Conservation (phyloP, 768 basidiomycete genomes). For the Solioccasus polychromus region DNA sequence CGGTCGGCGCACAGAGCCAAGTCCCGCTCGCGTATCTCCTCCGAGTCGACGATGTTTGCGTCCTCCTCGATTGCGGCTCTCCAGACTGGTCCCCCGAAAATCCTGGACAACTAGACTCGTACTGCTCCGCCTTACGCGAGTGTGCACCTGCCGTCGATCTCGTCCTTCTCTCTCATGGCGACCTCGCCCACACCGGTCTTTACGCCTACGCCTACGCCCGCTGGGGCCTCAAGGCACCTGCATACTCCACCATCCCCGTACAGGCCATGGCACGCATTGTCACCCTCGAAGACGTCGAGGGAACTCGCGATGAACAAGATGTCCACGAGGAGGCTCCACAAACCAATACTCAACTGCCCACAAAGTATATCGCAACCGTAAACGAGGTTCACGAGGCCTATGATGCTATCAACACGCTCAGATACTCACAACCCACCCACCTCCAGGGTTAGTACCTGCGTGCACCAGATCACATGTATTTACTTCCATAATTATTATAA, state of each 20-base stretch:
- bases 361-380: slow-evolving; percentile 68
- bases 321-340: slow-evolving; percentile 35
- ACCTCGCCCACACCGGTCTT: slow-evolving; percentile 85
- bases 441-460: slow-evolving; percentile 66
- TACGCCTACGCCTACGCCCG: slow-evolving; percentile 88
- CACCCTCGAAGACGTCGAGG: slow-evolving; percentile 83
- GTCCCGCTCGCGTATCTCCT: slow-evolving; percentile 81
- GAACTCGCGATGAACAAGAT: slow-evolving; percentile 72
- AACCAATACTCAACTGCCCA: slow-evolving; percentile 17
- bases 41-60: slow-evolving; percentile 89
- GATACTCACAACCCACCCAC: slow-evolving; percentile 95
- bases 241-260: slow-evolving; percentile 92
- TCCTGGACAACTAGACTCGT: slow-evolving; percentile 36
- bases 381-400: slow-evolving; percentile 93
- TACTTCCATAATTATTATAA: background rate
- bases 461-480: slow-evolving; percentile 2
- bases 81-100: slow-evolving; percentile 78
- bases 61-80: slow-evolving; percentile 93
- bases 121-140: slow-evolving; percentile 67
- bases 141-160: slow-evolving; percentile 70
- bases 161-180: slow-evolving; percentile 92
- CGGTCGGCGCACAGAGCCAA: slow-evolving; percentile 63
- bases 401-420: slow-evolving; percentile 84
- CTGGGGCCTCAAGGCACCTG: slow-evolving; percentile 86
- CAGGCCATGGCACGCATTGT: slow-evolving; percentile 95